These are phyloP conservation scores for Trapa bicornis DNA, from an alignment of 345 rosid genomes.

Conservation along the genomic window DNA sequence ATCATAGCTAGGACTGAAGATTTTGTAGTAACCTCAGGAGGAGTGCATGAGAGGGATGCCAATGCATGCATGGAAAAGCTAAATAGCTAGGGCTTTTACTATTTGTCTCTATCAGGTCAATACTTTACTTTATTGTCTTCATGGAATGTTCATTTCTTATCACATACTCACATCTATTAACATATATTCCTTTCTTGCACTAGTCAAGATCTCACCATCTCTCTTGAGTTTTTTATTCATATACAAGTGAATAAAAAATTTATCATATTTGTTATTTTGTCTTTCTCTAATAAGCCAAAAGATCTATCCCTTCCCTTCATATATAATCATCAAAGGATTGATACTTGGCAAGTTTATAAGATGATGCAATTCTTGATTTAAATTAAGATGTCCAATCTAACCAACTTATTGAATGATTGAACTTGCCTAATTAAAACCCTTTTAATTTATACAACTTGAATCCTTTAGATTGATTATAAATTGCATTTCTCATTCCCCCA, in stretches of 20 bases:
- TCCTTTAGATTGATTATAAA: too few relatives aligned
- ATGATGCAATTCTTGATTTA: too few relatives aligned
- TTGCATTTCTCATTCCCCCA: background rate
- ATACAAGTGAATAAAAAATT: slow-evolving; percentile 6
- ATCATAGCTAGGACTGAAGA: too few relatives aligned
- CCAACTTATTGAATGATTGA: too few relatives aligned
- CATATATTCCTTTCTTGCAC: slow-evolving; percentile 9
- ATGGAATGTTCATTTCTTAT: slow-evolving; percentile 6
- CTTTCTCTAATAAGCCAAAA: background rate
- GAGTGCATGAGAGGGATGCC: slow-evolving; percentile 2
- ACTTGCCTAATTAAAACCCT: too few relatives aligned
- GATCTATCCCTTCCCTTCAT: background rate
- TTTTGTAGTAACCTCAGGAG: slow-evolving; percentile 1
- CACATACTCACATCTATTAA: background rate
- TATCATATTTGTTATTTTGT: background rate
- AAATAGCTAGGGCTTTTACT: slow-evolving; percentile 5
- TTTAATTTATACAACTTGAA: too few relatives aligned
- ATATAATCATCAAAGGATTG: background rate
- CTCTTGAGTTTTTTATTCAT: background rate
- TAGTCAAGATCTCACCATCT: background rate
- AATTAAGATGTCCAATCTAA: too few relatives aligned
- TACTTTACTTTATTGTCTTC: background rate
- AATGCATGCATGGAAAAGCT: background rate
- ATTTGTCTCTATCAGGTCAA: background rate
- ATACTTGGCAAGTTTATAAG: too few relatives aligned